A percentile compares a stretch with the other conserved stretches of the same genome.
Conservation (phyloP, 2,329 filamentous ascomycete genomes). For the Fusarium staphyleae region DNA sequence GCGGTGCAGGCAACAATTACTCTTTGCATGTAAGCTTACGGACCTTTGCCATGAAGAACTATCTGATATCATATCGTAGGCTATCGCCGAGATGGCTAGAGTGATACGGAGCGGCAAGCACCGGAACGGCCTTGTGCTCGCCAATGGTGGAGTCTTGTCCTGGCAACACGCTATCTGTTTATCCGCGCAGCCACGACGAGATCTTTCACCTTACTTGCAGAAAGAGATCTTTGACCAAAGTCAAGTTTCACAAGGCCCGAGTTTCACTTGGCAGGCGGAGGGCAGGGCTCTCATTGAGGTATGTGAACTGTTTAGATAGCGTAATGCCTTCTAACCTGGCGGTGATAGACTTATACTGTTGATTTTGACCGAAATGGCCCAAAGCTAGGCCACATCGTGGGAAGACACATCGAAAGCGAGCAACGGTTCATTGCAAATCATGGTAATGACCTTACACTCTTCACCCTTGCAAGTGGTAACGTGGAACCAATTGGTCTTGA, state of each 20-base stretch:
- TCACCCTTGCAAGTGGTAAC: constrained; percentile 10
- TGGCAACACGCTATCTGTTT: constrained; percentile 70
- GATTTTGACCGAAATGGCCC: constrained; percentile 39
- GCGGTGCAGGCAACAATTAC: constrained; percentile 75
- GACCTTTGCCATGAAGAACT: not conserved
- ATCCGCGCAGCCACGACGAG: constrained; percentile 51
- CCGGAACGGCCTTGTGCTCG: constrained; percentile 64
- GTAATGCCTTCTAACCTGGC: not conserved
- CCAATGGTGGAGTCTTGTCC: constrained; percentile 70
- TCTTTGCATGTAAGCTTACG: constrained; percentile 65
- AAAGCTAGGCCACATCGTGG: constrained; percentile 34
- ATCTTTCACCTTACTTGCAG: constrained; percentile 16
- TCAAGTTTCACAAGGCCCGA: constrained; percentile 11
- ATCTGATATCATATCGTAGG: constrained; percentile 9
- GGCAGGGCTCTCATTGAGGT: constrained; percentile 41
- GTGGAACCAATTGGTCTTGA: constrained; percentile 34
- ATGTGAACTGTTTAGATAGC: not conserved
- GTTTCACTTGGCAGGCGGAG: constrained; percentile 24
- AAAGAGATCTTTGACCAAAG: constrained; percentile 1
- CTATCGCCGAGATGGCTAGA: constrained; percentile 62
- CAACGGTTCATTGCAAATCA: constrained; percentile 42
- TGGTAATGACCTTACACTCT: constrained; percentile 30
- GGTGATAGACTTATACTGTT: constrained; percentile 43
- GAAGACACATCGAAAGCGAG: constrained; percentile 24
- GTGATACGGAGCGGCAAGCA: constrained; percentile 56